These are phyloP conservation scores for Madurella fahalii DNA, from an alignment of 2,329 filamentous ascomycete genomes.

Conservation along the genomic window DNA sequence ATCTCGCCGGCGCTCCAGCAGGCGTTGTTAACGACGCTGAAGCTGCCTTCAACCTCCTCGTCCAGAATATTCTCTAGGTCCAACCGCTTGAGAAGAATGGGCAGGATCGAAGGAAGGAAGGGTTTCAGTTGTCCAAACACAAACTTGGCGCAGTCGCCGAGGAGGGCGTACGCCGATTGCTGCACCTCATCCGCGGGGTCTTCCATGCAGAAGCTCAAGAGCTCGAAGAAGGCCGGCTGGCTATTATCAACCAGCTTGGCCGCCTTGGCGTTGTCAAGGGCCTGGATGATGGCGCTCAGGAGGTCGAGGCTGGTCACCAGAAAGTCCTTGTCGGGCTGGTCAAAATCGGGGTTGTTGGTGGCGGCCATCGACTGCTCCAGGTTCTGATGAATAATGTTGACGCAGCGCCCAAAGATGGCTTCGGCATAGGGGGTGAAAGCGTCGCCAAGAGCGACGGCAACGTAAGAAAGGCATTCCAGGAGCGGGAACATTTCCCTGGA, in stretches of 20 bases:
- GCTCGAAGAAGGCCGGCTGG: slow-evolving; percentile 81
- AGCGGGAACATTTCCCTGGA: slow-evolving; percentile 92
- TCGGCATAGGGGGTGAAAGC: slow-evolving; percentile 80
- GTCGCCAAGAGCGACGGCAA: slow-evolving; percentile 78
- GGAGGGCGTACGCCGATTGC: slow-evolving; percentile 90
- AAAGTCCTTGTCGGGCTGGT: slow-evolving; percentile 93
- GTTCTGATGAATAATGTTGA: slow-evolving; percentile 87
- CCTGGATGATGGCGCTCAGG: slow-evolving; percentile 88
- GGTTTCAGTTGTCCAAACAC: slow-evolving; percentile 78
- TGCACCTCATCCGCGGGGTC: slow-evolving; percentile 87
- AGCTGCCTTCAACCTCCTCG: slow-evolving; percentile 77
- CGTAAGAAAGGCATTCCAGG: slow-evolving; percentile 93
- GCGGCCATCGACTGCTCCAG: slow-evolving; percentile 75
- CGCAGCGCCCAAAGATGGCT: slow-evolving; percentile 82
- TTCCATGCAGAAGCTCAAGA: slow-evolving; percentile 88
- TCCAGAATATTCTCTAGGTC: slow-evolving; percentile 73
- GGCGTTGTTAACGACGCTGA: slow-evolving; percentile 95
- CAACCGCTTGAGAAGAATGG: slow-evolving; percentile 80
- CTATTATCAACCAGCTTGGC: slow-evolving; percentile 71
- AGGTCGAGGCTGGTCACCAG: slow-evolving; percentile 92
- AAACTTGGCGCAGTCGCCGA: slow-evolving; percentile 92
- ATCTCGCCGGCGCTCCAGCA: slow-evolving; percentile 97
- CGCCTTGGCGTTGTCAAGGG: slow-evolving; percentile 69
- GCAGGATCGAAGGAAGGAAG: slow-evolving; percentile 69
- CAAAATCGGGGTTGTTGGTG: slow-evolving; percentile 62